Conservation (phyloP, 306 rosid genomes). For the Dalbergia cochinchinensis region DNA sequence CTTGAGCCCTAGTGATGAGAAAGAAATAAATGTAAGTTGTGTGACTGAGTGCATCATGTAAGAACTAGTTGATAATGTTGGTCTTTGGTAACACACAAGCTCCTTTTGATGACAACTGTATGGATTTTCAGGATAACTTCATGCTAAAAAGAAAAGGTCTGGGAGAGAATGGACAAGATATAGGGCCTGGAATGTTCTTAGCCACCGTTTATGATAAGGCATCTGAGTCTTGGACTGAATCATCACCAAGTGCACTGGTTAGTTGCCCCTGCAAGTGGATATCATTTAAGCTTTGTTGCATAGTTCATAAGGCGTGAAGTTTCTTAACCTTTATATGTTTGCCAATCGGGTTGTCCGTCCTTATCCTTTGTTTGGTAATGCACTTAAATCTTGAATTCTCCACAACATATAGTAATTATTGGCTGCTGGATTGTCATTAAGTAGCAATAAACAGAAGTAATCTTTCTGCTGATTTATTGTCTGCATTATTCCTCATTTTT, state of each 20-base stretch:
- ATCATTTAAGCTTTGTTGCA: slow-evolving; percentile 19
- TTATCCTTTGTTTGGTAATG: slow-evolving; percentile 2
- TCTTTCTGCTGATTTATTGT: slow-evolving; percentile 13
- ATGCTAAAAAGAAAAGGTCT: slow-evolving; percentile 65
- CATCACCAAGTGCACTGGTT: slow-evolving; percentile 75
- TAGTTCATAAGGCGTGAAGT: slow-evolving; percentile 22
- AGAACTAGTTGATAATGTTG: slow-evolving; percentile 16
- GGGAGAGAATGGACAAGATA: slow-evolving; percentile 59
- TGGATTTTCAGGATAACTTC: slow-evolving; percentile 73
- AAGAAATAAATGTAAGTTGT: slow-evolving; percentile 80
- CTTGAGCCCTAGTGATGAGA: slow-evolving; percentile 62
- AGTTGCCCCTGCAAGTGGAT: slow-evolving; percentile 48
- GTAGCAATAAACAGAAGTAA: not conserved
- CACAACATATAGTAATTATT: slow-evolving; percentile 17
- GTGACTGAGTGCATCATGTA: slow-evolving; percentile 24
- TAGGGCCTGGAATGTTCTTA: slow-evolving; percentile 74
- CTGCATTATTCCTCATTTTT: slow-evolving; percentile 22
- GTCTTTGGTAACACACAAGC: slow-evolving; percentile 11
- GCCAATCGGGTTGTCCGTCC: slow-evolving; percentile 25
- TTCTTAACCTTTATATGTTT: slow-evolving; percentile 32
- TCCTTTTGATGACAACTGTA: slow-evolving; percentile 36
- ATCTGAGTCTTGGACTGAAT: slow-evolving; percentile 91
- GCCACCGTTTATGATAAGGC: slow-evolving; percentile 84
- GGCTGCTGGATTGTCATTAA: slow-evolving; percentile 24
- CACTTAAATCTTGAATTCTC: slow-evolving; percentile 19